Evolutionary conservation across 129 eudicot species (phyloP), one percentile per base, ranked within the genome.

Genomic region (Escallonia herrerae): DNA sequence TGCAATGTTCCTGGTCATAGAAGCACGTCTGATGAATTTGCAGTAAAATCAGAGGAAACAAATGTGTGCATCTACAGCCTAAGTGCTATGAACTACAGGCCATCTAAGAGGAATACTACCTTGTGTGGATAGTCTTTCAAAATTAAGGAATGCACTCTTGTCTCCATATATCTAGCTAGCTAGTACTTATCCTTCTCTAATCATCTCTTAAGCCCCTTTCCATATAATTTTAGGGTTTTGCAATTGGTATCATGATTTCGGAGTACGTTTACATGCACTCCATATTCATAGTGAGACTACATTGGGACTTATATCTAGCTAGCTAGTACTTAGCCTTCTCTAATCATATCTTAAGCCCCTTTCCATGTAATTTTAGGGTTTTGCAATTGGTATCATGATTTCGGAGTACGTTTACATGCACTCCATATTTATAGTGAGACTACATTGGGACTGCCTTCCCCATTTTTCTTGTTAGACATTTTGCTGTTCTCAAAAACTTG

Each of bases 1-100:
- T 93, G 99, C 72, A 79, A 80, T 61, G 77, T 82, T 10, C 99
- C 99, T 50, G 95, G 96, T 48, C 64, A 70, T 62, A 57, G 62
- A 14, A 58, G 78, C 49, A 93, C 99, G 6, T 61, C 96, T 2
- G 90, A 76, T 66, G 84, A 84, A 67, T 80, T 93, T 61, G 72
- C 95, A 14, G 72, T 89, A 56, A 93, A 89, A 74, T 84, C 96
- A 1, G 76, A 70, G 41, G 76, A 73, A 72, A 84, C 86, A 2
- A 89, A 93, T 72, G 68, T 82, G 40, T 89, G 96, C 63, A 84
- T 93, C 62, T 93, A 89, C 58, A 86, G 93, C 61, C 72, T 89
- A 39, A 81, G 64, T 69, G 90, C 91, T 5, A 58, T 93, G 71
- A 93, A 77, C 72, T 93, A 56, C 67, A 78, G 87, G 67, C 99